Percentiles rank a stretch among this genome's conserved stretches.
phyloP scores from a whole-genome alignment of 2,329 filamentous ascomycete species.

The Bipolaris cookei region DNA sequence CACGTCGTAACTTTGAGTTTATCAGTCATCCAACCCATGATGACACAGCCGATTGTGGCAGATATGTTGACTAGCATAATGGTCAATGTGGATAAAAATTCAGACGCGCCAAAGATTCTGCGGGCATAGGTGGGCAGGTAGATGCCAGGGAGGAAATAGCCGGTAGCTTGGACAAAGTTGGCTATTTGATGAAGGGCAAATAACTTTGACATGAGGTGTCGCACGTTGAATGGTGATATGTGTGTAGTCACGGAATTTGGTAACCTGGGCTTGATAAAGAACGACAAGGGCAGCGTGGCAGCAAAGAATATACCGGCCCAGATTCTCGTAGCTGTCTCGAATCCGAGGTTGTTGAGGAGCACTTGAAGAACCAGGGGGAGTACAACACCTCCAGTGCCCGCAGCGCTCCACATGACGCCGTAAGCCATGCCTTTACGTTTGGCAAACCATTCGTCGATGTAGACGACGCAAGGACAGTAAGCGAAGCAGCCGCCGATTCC shows the following conservation, averaged over 20 bases:
- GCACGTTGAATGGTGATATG: neutral
- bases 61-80: conserved; percentile 48
- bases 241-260: neutral
- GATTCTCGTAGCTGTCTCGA: conserved; percentile 49
- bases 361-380: conserved; percentile 53
- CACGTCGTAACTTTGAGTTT: conserved; percentile 50
- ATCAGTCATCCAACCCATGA: conserved; percentile 51
- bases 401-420: conserved; percentile 62
- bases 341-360: conserved; percentile 50
- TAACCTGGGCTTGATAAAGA: neutral
- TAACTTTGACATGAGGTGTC: neutral
- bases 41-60: conserved; percentile 42
- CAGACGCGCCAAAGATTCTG: conserved; percentile 25
- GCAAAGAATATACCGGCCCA: conserved; percentile 33
- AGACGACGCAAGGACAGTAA: conserved; percentile 57
- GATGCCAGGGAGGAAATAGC: conserved; percentile 49
- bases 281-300: neutral
- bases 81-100: conserved; percentile 30
- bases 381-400: conserved; percentile 51
- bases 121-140: conserved; percentile 50
- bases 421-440: conserved; percentile 64
- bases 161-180: conserved; percentile 46
- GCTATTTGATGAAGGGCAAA: conserved; percentile 30
- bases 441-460: conserved; percentile 68
- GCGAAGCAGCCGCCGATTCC: conserved; percentile 54